phyloP scores from a whole-genome alignment of 2,329 filamentous ascomycete genomes.

The Talaromyces islandicus region DNA sequence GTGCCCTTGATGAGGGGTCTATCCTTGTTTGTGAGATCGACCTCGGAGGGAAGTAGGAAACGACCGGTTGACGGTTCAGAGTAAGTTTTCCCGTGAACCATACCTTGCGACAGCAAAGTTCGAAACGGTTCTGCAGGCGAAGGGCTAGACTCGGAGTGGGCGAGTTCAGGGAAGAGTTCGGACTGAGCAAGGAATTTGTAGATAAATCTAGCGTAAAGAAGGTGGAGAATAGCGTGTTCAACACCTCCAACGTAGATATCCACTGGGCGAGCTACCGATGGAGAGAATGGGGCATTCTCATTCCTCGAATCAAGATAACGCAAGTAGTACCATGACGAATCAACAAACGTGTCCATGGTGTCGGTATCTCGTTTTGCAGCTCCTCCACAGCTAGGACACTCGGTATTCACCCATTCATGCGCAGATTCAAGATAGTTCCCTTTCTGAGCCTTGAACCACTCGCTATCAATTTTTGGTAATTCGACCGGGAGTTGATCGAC shows the following conservation, averaged over 20 bases:
- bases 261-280: constrained; percentile 60
- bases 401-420: constrained; percentile 66
- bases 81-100: constrained; percentile 86
- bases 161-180: constrained; percentile 31
- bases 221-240: constrained; percentile 84
- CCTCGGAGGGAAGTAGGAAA: constrained; percentile 70
- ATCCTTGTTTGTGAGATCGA: constrained; percentile 55
- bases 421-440: constrained; percentile 73
- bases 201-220: constrained; percentile 84
- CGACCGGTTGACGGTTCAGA: constrained; percentile 67
- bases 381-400: constrained; percentile 64
- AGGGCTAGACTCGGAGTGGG: constrained; percentile 26
- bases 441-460: constrained; percentile 62
- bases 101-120: constrained; percentile 78
- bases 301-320: constrained; percentile 71
- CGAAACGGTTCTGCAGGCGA: constrained; percentile 67
- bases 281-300: constrained; percentile 53
- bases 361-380: constrained; percentile 78
- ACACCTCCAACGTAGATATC: constrained; percentile 87
- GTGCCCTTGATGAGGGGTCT: constrained; percentile 59
- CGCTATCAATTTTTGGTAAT: constrained; percentile 62
- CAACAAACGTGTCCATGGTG: constrained; percentile 95
- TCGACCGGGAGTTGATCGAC: constrained; percentile 68
- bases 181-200: constrained; percentile 71
- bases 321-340: constrained; percentile 91